Evolutionary conservation across 768 basidiomycete species (phyloP), one percentile per base, ranked within the genome.

Genomic region (Trametes punicea): DNA sequence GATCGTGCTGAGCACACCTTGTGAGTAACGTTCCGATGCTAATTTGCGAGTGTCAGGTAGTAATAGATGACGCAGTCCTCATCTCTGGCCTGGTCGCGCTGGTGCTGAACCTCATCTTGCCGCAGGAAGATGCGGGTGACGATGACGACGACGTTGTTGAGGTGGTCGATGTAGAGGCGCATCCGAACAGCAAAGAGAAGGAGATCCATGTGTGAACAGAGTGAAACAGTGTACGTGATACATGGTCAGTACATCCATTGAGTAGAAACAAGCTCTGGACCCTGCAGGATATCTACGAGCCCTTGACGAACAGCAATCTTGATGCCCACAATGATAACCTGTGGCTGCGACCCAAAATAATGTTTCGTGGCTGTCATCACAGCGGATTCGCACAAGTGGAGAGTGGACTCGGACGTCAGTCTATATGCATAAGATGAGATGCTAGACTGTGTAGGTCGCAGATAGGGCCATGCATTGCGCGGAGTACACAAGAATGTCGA

Each of bases 1-100:
- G 29, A 93, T 93, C 64, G 72, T 93, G 33, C 70, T 93, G 53
- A 85, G 82, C 57, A 92, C 90, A 1, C 91, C 90, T 33, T 93
- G 90, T 90, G 68, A 76, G 86, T 71, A 5, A 10, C 10, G 38
- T 25, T 20, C 33, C 27, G 23, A 21, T 15, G 13, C 5, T 29
- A 30, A 9, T 20, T 11, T 20, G n/a, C 31, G 10, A 23, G 20
- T 36, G 2, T 15, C 20, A 2, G 16, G 15, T 34, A 23, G 52
- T 59, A 46, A 56, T 42, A 23, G 2, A n/a, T 4, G 42, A n/a
- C 11, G 26, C 54, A 77, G 75, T 76, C 69, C 62, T 81, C 30
- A 68, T 72, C 15, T 65, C 73, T 2, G 78, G 75, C 26, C 57
- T 81, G 41, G 70, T 77, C 18, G 77, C 75, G 5, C 68, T 73